phyloP scores from a whole-genome alignment of 1,284 basidiomycete genomes.

The Tilletia indica region DNA sequence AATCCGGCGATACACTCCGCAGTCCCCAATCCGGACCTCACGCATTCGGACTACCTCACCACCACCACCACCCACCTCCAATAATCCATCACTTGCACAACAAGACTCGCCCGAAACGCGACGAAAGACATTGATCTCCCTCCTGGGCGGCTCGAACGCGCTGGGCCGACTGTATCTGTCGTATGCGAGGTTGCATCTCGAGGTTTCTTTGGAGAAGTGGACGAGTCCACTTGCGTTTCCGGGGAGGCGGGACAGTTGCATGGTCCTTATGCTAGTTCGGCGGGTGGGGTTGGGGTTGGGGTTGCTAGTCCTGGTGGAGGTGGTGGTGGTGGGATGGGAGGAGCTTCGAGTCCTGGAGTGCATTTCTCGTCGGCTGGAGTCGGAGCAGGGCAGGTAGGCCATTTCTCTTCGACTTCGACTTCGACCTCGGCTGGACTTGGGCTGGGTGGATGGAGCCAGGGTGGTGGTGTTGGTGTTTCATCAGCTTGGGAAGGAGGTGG shows the following conservation, averaged over 20 bases:
- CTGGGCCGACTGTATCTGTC: constrained; percentile 10
- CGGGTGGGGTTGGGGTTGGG: background rate
- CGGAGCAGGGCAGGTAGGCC: no score
- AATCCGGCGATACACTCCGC: constrained; percentile 8
- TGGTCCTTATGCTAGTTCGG: background rate
- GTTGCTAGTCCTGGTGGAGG: background rate
- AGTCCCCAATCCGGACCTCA: background rate
- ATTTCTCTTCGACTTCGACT: no score
- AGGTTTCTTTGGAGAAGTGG: constrained; percentile 11
- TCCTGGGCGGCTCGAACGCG: constrained; percentile 5
- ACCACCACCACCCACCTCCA: no score
- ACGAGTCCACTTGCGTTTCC: constrained; percentile 15
- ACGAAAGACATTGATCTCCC: background rate
- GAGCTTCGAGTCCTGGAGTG: background rate
- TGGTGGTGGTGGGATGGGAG: background rate
- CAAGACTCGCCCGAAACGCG: background rate
- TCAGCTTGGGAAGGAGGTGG: no score
- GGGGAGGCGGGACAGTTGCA: constrained; percentile 6
- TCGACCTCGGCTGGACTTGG: background rate
- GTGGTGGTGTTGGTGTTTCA: no score
- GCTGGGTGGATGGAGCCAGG: background rate
- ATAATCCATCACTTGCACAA: background rate
- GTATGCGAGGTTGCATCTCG: constrained; percentile 9
- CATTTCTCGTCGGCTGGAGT: no score
- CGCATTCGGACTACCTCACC: background rate